These are phyloP conservation scores for Blastobotrys apis DNA, from an alignment of 1,139 yeast species.

Conservation along the genomic window DNA sequence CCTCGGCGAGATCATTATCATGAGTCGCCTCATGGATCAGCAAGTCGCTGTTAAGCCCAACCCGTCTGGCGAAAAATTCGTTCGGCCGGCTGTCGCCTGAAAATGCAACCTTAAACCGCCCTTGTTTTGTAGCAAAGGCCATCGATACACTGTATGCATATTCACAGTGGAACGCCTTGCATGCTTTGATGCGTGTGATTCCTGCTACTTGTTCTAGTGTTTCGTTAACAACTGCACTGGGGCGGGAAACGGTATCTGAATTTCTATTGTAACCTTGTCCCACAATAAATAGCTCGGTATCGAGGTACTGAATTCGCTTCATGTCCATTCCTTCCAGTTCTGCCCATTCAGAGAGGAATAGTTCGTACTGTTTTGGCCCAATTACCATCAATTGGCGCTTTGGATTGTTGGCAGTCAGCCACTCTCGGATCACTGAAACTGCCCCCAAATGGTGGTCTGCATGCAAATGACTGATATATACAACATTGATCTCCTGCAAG, in stretches of 20 bases:
- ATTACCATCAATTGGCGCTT: slow-evolving; percentile 47
- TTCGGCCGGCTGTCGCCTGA: slow-evolving; percentile 96
- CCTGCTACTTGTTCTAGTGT: not conserved
- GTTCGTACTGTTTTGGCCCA: slow-evolving; percentile 70
- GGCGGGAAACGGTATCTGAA: not conserved
- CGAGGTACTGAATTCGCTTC: slow-evolving; percentile 48
- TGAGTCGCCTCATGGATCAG: slow-evolving; percentile 91
- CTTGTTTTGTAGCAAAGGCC: slow-evolving; percentile 37
- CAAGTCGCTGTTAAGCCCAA: slow-evolving; percentile 69
- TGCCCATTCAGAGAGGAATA: slow-evolving; percentile 69
- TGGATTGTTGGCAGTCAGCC: slow-evolving; percentile 47
- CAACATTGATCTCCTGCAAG: slow-evolving; percentile 49
- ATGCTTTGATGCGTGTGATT: slow-evolving; percentile 37
- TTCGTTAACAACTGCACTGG: not conserved
- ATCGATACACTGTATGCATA: slow-evolving; percentile 75
- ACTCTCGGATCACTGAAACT: slow-evolving; percentile 59
- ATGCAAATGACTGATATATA: slow-evolving; percentile 85
- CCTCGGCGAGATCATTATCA: slow-evolving; percentile 73
- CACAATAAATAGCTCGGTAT: slow-evolving; percentile 59
- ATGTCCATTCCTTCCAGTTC: slow-evolving; percentile 50
- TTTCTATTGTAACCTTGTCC: slow-evolving; percentile 26
- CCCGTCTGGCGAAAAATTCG: slow-evolving; percentile 48
- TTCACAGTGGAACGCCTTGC: slow-evolving; percentile 80
- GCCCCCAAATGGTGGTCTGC: slow-evolving; percentile 97
- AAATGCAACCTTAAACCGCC: slow-evolving; percentile 65